phyloP scores from a whole-genome alignment of 1,139 yeast species.

The Pichia sp. region DNA sequence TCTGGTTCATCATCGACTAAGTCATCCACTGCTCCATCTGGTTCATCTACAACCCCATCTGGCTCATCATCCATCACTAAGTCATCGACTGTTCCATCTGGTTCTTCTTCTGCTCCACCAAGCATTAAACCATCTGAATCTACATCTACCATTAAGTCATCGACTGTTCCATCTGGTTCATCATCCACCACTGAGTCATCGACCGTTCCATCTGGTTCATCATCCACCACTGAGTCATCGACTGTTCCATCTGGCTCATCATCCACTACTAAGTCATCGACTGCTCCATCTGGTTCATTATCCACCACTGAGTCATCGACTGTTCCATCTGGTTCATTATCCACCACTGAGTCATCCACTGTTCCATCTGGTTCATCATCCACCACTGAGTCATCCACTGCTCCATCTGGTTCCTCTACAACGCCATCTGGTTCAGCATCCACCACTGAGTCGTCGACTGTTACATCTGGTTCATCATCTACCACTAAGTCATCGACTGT shows the following conservation, averaged over 20 bases:
- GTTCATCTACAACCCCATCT: too few species aligned
- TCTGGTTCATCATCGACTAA: not conserved
- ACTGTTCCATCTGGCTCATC: not conserved
- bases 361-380: not conserved
- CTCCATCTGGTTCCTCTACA: not conserved
- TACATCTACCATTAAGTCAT: not conserved
- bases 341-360: not conserved
- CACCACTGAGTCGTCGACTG: too few species aligned
- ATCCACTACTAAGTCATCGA: not conserved
- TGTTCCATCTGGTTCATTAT: not conserved
- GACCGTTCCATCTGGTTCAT: not conserved
- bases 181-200: not conserved
- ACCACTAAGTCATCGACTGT: not conserved
- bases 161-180: constrained; percentile 1
- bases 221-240: not conserved
- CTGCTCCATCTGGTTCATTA: not conserved
- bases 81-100: not conserved
- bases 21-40: constrained; percentile 3
- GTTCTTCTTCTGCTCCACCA: not conserved
- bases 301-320: not conserved
- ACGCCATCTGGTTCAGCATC: too few species aligned
- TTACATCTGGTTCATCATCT: not conserved
- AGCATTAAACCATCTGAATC: too few species aligned
- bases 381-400: not conserved
- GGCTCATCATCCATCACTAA: not conserved